Evolutionary conservation across 1,284 basidiomycete genomes (phyloP), one percentile per base, ranked within the genome.

Genomic region (Erythrobasidium hasegawianum): DNA sequence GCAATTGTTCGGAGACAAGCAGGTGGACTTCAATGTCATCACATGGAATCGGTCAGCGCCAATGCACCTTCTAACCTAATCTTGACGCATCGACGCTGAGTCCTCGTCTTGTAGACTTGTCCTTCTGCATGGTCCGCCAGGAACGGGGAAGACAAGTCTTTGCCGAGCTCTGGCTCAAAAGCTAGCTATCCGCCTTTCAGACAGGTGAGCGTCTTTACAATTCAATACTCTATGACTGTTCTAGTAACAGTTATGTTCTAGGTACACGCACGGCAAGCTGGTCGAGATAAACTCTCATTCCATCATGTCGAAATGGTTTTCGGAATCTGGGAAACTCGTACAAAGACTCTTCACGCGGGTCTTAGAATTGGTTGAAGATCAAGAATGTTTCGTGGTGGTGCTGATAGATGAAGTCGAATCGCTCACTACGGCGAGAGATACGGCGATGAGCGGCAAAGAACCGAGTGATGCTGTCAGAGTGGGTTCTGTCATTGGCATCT

Each of bases 271-370:
- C 76, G 86, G 90, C 27, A 87, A 89, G 64, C 81, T 99, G 2
- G 84, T 99, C 53, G 96, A 99, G 77, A 97, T 99, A 77, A 98
- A 98, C 75, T 93, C 93, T 0, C 93, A 97, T 78, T 96, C 92
- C 0, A 81, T 96, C 5, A 96, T 97, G 76, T 93, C 90, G 7
- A 88, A 91, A 71, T 96, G 93, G 93, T 99, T 98, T 79, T 96
- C 92, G 0, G 96, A 99, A 76, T 95, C 91, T 0, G 96, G 96
- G 27, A 99, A 99, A 78, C 85, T 99, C 14, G 96, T 99, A 0
- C 94, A 98, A 75, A 85, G 88, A 64, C 81, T 98, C 16, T 99
- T 99, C 75, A 85, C 84, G 56, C 88, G 85, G 66, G 90, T 99
- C 54, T 88, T 84, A 55, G 90, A 94, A 71, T 84, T 97, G 79